Conservation (phyloP, 225 moss, liverwort and hornwort species). For the Ulota crispa region DNA sequence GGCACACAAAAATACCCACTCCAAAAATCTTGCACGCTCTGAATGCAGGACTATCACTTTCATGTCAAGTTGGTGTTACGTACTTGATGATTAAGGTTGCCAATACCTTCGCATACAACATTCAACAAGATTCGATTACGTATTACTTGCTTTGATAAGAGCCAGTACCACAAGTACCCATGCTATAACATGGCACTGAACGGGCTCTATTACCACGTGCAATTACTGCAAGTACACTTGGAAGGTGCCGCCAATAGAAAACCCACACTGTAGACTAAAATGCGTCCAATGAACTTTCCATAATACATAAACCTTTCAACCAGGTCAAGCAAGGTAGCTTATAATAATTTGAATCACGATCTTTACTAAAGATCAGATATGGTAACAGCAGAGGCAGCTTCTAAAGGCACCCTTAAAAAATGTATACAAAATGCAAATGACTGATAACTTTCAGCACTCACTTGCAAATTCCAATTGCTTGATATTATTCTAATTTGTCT, state of each 20-base stretch:
- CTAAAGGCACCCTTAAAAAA: constrained; percentile 31
- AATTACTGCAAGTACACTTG: background rate
- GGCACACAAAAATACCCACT: too few species aligned
- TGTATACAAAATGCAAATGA: constrained; percentile 30
- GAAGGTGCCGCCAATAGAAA: background rate
- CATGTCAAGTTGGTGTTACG: too few species aligned
- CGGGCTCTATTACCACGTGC: background rate
- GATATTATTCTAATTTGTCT: constrained; percentile 20
- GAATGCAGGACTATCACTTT: too few species aligned
- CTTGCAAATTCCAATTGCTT: constrained; percentile 34
- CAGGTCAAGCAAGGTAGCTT: constrained; percentile 10
- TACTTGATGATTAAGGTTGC: background rate
- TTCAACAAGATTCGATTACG: background rate
- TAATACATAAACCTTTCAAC: constrained; percentile 13
- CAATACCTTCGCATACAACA: background rate
- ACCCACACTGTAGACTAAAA: background rate
- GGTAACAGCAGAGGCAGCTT: constrained; percentile 12
- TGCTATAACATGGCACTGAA: background rate
- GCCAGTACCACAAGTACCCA: background rate
- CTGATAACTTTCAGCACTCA: constrained; percentile 26
- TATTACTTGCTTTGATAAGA: background rate
- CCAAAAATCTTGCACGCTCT: too few species aligned
- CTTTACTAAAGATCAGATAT: constrained; percentile 7
- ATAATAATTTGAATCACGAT: constrained; percentile 23
- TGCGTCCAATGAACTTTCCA: constrained; percentile 12